A percentile compares a stretch with the other conserved stretches of the same genome.
These are phyloP conservation scores for Botrytis paeoniae DNA, from an alignment of 2,329 filamentous ascomycete genomes.

Conservation along the genomic window DNA sequence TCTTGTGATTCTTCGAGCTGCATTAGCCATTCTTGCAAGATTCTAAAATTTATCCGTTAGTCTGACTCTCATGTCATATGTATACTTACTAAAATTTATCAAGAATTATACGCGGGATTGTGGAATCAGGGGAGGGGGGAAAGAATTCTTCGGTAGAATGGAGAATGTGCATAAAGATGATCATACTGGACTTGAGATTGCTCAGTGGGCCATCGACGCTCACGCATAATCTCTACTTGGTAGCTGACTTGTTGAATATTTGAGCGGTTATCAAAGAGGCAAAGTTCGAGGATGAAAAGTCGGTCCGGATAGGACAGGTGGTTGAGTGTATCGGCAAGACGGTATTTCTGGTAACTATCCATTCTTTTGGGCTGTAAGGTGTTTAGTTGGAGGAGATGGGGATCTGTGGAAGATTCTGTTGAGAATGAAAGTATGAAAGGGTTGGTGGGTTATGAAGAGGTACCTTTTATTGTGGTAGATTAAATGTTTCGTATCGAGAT, in stretches of 20 bases:
- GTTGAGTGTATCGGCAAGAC: neutral
- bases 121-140: neutral
- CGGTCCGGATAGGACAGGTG: neutral
- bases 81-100: rapidly evolving
- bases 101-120: neutral
- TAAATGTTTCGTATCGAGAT: neutral
- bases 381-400: too few species aligned
- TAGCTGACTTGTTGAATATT: neutral
- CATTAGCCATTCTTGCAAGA: neutral
- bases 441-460: too few species aligned
- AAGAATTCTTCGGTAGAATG: neutral
- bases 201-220: neutral
- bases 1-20: neutral
- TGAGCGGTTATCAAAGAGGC: neutral
- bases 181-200: neutral
- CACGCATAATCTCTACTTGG: neutral
- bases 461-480: neutral
- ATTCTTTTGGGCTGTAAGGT: too few species aligned
- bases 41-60: neutral
- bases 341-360: neutral
- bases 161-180: neutral
- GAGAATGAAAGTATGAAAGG: too few species aligned
- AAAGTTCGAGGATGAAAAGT: neutral
- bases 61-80: neutral
- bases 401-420: too few species aligned